Evolutionary conservation across 2,329 filamentous ascomycete genomes (phyloP).

Genomic region (Venturia aucupariae): DNA sequence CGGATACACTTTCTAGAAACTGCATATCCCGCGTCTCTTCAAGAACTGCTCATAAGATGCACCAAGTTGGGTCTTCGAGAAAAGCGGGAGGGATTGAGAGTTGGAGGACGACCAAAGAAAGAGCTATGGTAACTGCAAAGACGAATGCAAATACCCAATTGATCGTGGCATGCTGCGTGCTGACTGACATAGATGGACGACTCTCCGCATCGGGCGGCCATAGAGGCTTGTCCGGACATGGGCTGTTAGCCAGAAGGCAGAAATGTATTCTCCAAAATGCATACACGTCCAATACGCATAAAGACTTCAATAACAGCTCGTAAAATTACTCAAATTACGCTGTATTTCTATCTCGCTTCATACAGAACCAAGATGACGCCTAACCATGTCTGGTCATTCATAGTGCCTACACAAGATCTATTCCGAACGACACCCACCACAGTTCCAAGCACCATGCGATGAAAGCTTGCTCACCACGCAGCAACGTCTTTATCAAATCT

Average conservation of each 20-base stretch:
- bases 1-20: not conserved
- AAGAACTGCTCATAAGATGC: not conserved
- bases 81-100: not conserved
- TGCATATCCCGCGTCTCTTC: not conserved
- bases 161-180: not conserved
- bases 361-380: not conserved
- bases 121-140: not conserved
- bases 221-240: not conserved
- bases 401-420: not conserved
- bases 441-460: not conserved
- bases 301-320: not conserved
- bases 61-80: not conserved
- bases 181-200: not conserved
- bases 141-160: not conserved
- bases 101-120: not conserved
- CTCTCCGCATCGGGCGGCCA: not conserved
- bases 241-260: not conserved
- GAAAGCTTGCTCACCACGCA: conserved; percentile 42
- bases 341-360: not conserved
- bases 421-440: not conserved
- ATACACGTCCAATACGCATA: not conserved
- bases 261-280: not conserved
- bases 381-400: not conserved
- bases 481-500: conserved; percentile 83
- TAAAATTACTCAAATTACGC: not conserved